phyloP scores from a whole-genome alignment of 768 basidiomycete species.

The Russula emetica region DNA sequence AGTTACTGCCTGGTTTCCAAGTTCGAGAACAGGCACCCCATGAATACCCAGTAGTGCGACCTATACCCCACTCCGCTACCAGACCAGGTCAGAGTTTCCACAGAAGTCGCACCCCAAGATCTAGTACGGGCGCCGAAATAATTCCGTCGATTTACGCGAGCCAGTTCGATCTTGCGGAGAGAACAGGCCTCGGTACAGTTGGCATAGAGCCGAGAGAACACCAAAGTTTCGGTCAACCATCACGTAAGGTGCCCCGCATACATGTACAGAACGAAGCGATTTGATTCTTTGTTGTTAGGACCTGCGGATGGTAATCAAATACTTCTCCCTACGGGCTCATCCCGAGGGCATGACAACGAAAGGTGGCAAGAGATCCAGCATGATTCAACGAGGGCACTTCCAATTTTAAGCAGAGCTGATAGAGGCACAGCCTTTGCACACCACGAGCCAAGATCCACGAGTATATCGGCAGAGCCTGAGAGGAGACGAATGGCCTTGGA shows the following conservation, averaged over 20 bases:
- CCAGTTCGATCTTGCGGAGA: background rate
- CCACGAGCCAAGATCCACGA: background rate
- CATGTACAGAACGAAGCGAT: background rate
- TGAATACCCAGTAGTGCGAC: too few species aligned
- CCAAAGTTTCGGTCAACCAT: background rate
- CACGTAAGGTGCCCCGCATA: background rate
- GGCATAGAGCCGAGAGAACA: background rate
- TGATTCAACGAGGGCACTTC: too few species aligned
- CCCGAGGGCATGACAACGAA: background rate
- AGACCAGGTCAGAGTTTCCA: background rate
- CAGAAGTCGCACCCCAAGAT: background rate
- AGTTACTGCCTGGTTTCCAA: background rate
- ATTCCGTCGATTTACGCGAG: background rate
- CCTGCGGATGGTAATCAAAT: background rate
- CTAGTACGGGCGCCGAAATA: too few species aligned
- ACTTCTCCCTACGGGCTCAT: background rate
- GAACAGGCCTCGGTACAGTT: background rate
- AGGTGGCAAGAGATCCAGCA: background rate
- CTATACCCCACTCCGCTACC: background rate
- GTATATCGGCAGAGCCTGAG: background rate
- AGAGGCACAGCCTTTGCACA: background rate
- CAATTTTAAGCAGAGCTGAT: background rate
- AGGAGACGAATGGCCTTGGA: background rate
- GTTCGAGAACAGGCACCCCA: background rate
- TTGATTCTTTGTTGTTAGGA: background rate